These are phyloP conservation scores for Dendrobium nobile DNA, from an alignment of 106 monocot species.

Conservation along the genomic window DNA sequence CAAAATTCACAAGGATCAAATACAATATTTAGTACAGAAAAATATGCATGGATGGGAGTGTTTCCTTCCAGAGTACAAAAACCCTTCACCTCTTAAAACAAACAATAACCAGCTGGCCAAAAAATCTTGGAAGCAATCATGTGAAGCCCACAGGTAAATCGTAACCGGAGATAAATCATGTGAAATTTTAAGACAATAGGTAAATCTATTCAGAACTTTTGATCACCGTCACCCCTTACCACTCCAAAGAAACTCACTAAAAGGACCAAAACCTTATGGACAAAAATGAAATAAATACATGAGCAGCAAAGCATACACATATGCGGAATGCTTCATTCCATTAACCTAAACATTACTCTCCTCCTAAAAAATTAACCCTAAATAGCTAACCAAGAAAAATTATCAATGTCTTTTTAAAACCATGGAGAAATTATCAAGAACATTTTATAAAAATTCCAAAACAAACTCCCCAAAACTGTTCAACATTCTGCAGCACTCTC, in stretches of 20 bases:
- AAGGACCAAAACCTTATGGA: not conserved
- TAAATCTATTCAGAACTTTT: not conserved
- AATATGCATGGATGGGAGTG: not conserved
- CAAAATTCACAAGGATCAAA: slow-evolving; percentile 1
- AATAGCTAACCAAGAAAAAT: not conserved
- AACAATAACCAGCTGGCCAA: not conserved
- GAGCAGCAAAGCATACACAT: not conserved
- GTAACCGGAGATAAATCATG: not conserved
- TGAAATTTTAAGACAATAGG: not conserved
- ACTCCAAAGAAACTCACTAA: not conserved
- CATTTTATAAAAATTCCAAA: not conserved
- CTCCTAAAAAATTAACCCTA: not conserved
- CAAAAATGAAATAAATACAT: not conserved
- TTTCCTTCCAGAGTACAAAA: not conserved
- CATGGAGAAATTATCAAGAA: not conserved
- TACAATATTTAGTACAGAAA: not conserved
- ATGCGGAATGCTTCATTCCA: not conserved
- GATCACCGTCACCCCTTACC: not conserved
- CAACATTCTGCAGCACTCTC: not conserved
- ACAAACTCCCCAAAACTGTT: not conserved
- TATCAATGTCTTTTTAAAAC: not conserved
- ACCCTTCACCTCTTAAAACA: not conserved
- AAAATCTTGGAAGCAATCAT: not conserved
- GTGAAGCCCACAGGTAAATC: too few species aligned
- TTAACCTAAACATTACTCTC: not conserved